Conservation (phyloP, 352 stramenopile genomes). For the Globisporangium middletonii region DNA sequence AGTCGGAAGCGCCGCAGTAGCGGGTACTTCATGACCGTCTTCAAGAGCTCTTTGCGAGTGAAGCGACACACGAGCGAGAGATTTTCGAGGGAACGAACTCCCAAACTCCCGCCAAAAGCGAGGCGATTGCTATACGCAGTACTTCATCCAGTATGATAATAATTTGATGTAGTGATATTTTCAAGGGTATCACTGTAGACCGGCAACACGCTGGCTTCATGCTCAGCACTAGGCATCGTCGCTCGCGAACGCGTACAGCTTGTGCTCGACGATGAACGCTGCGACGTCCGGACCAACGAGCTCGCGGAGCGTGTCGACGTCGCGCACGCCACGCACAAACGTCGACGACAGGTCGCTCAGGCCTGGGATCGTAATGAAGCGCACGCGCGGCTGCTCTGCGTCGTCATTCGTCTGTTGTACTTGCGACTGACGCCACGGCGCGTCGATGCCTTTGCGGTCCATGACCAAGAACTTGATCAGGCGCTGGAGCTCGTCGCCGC, state of each 20-base stretch:
- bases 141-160: neutral
- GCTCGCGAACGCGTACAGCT: slow-evolving; percentile 67
- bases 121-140: neutral
- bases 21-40: slow-evolving; percentile 46
- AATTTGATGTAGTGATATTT: neutral
- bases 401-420: neutral
- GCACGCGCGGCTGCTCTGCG: slow-evolving; percentile 18
- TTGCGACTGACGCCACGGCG: slow-evolving; percentile 21
- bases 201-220: too few relatives aligned
- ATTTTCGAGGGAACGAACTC: too few relatives aligned
- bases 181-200: neutral
- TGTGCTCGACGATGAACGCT: slow-evolving; percentile 70
- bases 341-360: slow-evolving; percentile 80
- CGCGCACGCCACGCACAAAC: slow-evolving; percentile 30
- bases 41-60: neutral
- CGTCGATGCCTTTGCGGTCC: slow-evolving; percentile 49
- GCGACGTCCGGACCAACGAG: slow-evolving; percentile 48
- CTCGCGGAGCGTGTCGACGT: slow-evolving; percentile 29
- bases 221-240: neutral
- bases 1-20: slow-evolving; percentile 60
- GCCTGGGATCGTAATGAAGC: slow-evolving; percentile 45
- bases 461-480: slow-evolving; percentile 71
- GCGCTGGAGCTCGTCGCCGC: slow-evolving; percentile 62
- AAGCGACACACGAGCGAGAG: too few relatives aligned
- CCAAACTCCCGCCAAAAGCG: slow-evolving; percentile 5